Base-by-base conservation (phyloP, 2,329 filamentous ascomycete genomes). In the Colletotrichum lupini region DNA sequence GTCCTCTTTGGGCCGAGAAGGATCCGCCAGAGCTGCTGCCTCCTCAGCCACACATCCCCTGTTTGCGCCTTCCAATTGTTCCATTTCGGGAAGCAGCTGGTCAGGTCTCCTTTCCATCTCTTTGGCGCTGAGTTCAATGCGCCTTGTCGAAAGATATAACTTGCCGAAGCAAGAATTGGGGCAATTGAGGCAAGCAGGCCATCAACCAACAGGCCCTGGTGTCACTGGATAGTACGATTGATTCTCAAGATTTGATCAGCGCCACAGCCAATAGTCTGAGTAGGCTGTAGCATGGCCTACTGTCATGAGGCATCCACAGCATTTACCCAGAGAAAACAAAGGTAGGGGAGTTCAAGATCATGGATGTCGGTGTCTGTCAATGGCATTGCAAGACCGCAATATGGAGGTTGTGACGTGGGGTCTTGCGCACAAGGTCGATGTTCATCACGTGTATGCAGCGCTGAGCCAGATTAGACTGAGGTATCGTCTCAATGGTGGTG, bases 1-100 rank as follows among this genome's bases (percentile, higher is more conserved):
- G 42, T 73, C 67, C 28, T 8, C n/a, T 52, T 32, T 22, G 12
- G 55, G 67, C 22, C 24, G 22, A 55, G n/a, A 37, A 22, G 60
- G 67, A 42, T 60, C 60, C 49, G 37, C 46, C 37, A n/a, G 22
- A 66, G 71, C 71, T 71, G 71, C 28, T 66, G 70, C 66, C 66
- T 71, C 46, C 71, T 58, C 67, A 62, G 71, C 60, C 56, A 61
- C 52, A 35, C 9, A 16, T 59, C 58, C 68, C 64, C 62, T 68
- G 68, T 49, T 32, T 42, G 55, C 37, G 32, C 24, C 30, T 37
- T 22, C 55, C 16, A 46, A 56, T 61, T 67, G 46, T 66, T 66
- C 35, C 42, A 58, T 66, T 66, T 53, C 19, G 53, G 55, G 66
- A 53, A 64, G 60, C 59, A 69, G 56, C 60, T 42, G 59, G 46